phyloP scores from a whole-genome alignment of 2,329 filamentous ascomycete genomes.

The Colletotrichum limetticola region DNA sequence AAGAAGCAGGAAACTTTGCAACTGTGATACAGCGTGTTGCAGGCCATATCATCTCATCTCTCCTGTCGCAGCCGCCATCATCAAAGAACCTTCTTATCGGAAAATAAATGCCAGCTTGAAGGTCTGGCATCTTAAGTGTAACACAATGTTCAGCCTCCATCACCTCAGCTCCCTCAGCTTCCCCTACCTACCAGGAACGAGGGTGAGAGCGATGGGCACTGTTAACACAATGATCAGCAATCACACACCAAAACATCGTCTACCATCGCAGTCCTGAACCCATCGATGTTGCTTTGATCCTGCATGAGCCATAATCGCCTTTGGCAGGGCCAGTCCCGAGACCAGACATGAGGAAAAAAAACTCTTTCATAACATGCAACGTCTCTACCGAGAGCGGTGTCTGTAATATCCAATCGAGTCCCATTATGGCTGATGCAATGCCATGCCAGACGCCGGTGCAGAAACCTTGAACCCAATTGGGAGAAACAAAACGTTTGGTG shows the following conservation, averaged over 20 bases:
- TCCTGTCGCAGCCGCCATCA: background rate
- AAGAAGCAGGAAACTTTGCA: background rate
- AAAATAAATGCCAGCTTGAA: background rate
- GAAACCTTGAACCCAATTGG: conserved; percentile 13
- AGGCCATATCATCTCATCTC: background rate
- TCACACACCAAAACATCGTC: background rate
- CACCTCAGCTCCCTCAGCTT: background rate
- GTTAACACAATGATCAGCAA: conserved; percentile 17
- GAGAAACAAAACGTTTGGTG: background rate
- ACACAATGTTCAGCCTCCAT: background rate
- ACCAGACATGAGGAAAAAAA: background rate
- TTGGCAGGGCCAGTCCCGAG: conserved; percentile 11
- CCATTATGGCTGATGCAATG: background rate
- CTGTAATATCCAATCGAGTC: background rate
- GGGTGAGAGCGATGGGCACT: background rate
- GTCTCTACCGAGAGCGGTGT: background rate
- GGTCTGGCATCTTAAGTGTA: background rate
- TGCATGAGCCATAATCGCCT: conserved; percentile 13
- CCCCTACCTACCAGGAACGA: background rate
- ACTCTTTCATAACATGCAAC: background rate
- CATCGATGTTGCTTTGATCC: conserved; percentile 8
- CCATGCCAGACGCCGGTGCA: conserved; percentile 15
- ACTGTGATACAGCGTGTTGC: background rate
- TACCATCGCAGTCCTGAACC: background rate
- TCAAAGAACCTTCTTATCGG: background rate